phyloP scores from a whole-genome alignment of 2,329 filamentous ascomycete species.

The Trichophyton schoenleinii region DNA sequence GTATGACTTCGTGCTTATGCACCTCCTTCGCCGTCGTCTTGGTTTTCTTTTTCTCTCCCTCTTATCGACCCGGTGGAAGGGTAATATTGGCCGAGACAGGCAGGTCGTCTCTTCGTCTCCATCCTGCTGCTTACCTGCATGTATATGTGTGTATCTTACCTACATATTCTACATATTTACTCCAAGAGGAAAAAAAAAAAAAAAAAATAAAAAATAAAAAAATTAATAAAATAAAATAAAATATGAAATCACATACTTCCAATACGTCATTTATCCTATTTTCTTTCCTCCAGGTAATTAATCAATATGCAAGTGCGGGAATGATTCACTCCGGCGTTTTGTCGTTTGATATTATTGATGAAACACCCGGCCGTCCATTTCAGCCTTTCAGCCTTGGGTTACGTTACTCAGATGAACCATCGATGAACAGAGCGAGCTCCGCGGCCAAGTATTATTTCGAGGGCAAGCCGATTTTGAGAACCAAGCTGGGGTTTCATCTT shows the following conservation, averaged over 20 bases:
- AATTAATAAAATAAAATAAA: too few species aligned
- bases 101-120: neutral
- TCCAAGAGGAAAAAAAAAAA: neutral
- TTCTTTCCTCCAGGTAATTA: neutral
- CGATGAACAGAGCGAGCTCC: neutral
- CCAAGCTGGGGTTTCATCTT: neutral
- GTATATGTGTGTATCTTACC: too few species aligned
- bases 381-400: too few species aligned
- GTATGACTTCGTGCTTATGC: too few species aligned
- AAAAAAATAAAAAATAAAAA: too few species aligned
- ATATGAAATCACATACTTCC: neutral
- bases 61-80: neutral
- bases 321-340: neutral
- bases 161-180: neutral
- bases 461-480: too few species aligned
- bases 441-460: neutral
- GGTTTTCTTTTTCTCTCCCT: neutral
- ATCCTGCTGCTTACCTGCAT: too few species aligned
- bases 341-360: neutral
- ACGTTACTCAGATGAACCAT: neutral
- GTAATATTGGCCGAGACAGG: neutral
- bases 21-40: too few species aligned
- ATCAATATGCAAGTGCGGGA: neutral
- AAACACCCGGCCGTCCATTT: neutral
- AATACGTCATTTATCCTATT: neutral